Conservation (phyloP, 805 yeast genomes). For the Lachancea thermotolerans region DNA sequence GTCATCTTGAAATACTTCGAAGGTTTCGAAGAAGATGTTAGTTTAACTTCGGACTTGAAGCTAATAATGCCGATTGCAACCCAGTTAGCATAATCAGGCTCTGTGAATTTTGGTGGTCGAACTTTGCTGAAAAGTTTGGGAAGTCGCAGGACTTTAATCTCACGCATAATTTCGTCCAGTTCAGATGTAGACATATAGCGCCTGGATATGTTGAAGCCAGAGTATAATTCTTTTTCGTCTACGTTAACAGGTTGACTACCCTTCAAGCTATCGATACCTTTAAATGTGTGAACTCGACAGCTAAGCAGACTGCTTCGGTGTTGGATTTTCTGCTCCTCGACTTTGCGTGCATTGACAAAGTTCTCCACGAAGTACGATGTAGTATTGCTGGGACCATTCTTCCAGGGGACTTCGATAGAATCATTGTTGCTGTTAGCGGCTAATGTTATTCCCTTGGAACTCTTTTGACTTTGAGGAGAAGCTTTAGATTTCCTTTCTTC, state of each 20-base stretch:
- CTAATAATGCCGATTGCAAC: constrained; percentile 67
- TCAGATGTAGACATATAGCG: constrained; percentile 39
- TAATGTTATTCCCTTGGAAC: not conserved
- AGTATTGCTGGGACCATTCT: constrained; percentile 5
- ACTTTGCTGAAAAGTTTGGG: constrained; percentile 59
- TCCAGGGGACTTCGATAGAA: not conserved
- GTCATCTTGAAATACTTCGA: constrained; percentile 54
- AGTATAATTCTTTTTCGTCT: constrained; percentile 41
- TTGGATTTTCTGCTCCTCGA: constrained; percentile 18
- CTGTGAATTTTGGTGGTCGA: constrained; percentile 56
- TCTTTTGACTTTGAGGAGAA: not conserved
- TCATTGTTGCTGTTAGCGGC: too few relatives aligned
- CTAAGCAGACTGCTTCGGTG: constrained; percentile 25
- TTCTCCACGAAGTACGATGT: constrained; percentile 32
- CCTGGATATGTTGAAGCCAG: constrained; percentile 38
- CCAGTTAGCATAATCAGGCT: constrained; percentile 72
- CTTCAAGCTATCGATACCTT: constrained; percentile 14
- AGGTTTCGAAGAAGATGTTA: constrained; percentile 36
- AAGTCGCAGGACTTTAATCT: constrained; percentile 50
- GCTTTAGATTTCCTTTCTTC: constrained; percentile 10
- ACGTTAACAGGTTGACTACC: constrained; percentile 28
- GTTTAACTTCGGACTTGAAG: constrained; percentile 47
- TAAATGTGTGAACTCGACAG: constrained; percentile 38
- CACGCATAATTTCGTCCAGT: constrained; percentile 36
- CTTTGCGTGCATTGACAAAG: constrained; percentile 23